Percentiles rank a stretch among this genome's conserved stretches.
These are phyloP conservation scores for Tilletia caries DNA, from an alignment of 1,284 basidiomycete genomes.

Conservation along the genomic window DNA sequence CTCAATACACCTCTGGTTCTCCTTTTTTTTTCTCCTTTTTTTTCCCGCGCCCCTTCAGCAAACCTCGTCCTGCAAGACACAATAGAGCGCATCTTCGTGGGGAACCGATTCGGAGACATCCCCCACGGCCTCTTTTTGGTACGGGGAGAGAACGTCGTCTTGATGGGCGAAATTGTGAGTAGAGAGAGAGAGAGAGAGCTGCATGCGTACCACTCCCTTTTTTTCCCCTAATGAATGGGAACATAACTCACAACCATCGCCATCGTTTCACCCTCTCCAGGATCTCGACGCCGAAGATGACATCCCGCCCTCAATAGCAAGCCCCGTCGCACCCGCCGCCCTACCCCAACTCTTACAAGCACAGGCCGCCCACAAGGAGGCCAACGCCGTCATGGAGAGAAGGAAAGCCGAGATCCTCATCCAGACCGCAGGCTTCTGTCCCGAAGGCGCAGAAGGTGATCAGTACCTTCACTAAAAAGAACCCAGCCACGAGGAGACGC, in stretches of 20 bases:
- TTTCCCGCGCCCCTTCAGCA: slow-evolving; percentile 59
- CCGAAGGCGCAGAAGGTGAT: slow-evolving; percentile 50
- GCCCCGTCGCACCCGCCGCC: slow-evolving; percentile 37
- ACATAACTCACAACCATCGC: too few species aligned
- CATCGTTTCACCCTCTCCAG: slow-evolving; percentile 17
- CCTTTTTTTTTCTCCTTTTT: too few species aligned
- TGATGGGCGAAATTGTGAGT: slow-evolving; percentile 92
- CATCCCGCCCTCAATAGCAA: slow-evolving; percentile 38
- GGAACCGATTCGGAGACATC: slow-evolving; percentile 68
- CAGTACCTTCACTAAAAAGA: slow-evolving; percentile 24
- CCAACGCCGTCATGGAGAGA: slow-evolving; percentile 40
- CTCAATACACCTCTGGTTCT: too few species aligned
- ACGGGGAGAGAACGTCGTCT: slow-evolving; percentile 95
- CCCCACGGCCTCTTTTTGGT: slow-evolving; percentile 87
- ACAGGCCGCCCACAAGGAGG: slow-evolving; percentile 35
- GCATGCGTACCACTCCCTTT: too few species aligned
- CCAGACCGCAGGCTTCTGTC: slow-evolving; percentile 42
- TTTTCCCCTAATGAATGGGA: too few species aligned
- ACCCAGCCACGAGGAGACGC: too few species aligned
- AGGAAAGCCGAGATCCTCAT: slow-evolving; percentile 43
- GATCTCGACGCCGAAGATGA: slow-evolving; percentile 51
- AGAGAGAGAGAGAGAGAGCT: too few species aligned
- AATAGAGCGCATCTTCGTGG: slow-evolving; percentile 70
- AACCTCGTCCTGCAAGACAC: slow-evolving; percentile 71
- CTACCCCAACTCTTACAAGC: slow-evolving; percentile 39